Evolutionary conservation across 31 red algal genomes (phyloP).

Genomic region (Odonthalia washingtoniensis): DNA sequence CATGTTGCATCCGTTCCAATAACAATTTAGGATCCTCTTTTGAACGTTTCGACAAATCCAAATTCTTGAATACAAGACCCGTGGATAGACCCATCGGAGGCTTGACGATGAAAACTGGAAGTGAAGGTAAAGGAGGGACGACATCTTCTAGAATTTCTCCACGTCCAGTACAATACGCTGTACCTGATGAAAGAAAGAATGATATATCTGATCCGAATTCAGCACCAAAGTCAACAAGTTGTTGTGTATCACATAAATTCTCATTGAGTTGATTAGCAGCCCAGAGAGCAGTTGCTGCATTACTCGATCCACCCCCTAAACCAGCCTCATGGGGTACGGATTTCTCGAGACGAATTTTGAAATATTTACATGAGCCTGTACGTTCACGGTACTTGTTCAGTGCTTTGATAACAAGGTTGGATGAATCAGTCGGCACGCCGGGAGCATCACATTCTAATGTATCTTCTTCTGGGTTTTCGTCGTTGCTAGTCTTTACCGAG

Average conservation of each 20-base stretch:
- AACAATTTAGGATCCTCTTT: conserved; percentile 61
- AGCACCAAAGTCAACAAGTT: conserved; percentile 87
- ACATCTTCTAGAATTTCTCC: conserved; percentile 71
- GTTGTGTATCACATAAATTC: conserved; percentile 45
- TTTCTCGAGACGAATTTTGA: conserved; percentile 87
- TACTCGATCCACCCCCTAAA: conserved; percentile 93
- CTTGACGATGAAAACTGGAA: conserved; percentile 87
- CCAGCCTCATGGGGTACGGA: conserved; percentile 85
- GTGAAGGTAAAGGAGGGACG: conserved; percentile 53
- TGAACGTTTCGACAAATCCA: conserved; percentile 56
- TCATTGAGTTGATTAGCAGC: conserved; percentile 87
- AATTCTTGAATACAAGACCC: conserved; percentile 69
- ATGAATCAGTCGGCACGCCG: conserved; percentile 79
- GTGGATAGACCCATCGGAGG: conserved; percentile 85
- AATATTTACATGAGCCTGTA: conserved; percentile 69
- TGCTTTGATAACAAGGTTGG: conserved; percentile 90
- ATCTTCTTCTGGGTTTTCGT: conserved; percentile 58
- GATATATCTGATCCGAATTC: conserved; percentile 93
- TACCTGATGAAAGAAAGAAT: conserved; percentile 95
- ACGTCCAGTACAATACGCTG: conserved; percentile 94
- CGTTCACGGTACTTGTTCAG: conserved; percentile 71
- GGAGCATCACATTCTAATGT: conserved; percentile 79
- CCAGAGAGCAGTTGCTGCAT: conserved; percentile 97
- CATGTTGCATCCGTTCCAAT: conserved; percentile 64
- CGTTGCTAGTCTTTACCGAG: conserved; percentile 39